phyloP scores from a whole-genome alignment of 352 stramenopile species.

The Phytophthora aleatoria region DNA sequence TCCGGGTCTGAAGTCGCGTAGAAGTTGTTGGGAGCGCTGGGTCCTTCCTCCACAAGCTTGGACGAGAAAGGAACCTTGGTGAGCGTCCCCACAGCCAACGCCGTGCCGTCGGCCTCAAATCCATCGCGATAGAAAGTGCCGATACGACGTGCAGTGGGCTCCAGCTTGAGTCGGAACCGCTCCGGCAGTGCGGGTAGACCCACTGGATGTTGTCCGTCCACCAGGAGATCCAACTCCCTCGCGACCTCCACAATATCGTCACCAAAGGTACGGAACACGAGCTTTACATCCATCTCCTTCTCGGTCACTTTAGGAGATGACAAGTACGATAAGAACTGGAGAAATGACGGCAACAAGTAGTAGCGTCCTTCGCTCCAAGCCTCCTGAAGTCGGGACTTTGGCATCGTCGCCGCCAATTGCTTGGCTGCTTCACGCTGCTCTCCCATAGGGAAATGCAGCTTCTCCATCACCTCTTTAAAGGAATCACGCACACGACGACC shows the following conservation, averaged over 20 bases:
- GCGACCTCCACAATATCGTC: conserved; percentile 80
- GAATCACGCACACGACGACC: conserved; percentile 47
- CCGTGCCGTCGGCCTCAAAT: conserved; percentile 57
- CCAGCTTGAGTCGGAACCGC: conserved; percentile 52
- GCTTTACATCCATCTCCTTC: conserved; percentile 47
- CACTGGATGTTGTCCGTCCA: conserved; percentile 67
- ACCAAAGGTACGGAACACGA: conserved; percentile 85
- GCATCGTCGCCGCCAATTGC: conserved; percentile 45
- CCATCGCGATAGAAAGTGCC: conserved; percentile 82
- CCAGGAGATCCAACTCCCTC: conserved; percentile 72
- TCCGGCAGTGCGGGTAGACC: conserved; percentile 44
- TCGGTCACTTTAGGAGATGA: conserved; percentile 27
- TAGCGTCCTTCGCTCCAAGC: conserved; percentile 76
- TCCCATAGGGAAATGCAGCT: conserved; percentile 69
- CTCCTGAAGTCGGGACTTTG: conserved; percentile 62
- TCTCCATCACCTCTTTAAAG: conserved; percentile 77
- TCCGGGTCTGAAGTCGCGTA: conserved; percentile 30
- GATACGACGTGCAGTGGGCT: conserved; percentile 34
- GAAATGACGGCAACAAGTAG: conserved; percentile 84
- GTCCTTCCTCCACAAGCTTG: conserved; percentile 35
- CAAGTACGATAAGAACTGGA: conserved; percentile 69
- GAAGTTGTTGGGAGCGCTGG: conserved; percentile 39
- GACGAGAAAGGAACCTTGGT: conserved; percentile 64
- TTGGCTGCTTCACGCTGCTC: conserved; percentile 54
- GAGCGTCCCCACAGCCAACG: conserved; percentile 64